These are phyloP conservation scores for Aspergillus affinis DNA, from an alignment of 495 filamentous ascomycete genomes.

Conservation along the genomic window DNA sequence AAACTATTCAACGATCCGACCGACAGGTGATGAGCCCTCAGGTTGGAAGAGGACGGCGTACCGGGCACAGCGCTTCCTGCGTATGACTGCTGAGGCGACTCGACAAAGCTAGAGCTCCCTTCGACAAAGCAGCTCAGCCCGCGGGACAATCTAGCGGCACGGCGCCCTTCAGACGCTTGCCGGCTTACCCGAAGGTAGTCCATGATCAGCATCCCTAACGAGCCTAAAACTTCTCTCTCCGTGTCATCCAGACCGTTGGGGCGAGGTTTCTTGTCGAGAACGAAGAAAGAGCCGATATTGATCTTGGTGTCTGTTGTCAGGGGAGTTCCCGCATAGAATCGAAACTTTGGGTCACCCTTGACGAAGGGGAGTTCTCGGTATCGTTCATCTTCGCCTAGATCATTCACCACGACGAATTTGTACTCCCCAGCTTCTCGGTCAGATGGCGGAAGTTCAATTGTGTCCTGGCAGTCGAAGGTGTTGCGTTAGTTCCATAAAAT, in stretches of 20 bases:
- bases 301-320: slow-evolving; percentile 66
- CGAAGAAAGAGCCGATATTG: slow-evolving; percentile 69
- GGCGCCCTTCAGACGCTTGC: slow-evolving; percentile 55
- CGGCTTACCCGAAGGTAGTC: slow-evolving; percentile 60
- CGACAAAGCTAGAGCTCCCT: slow-evolving; percentile 46
- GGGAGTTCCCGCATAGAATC: slow-evolving; percentile 50
- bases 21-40: slow-evolving; percentile 27
- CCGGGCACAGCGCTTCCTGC: slow-evolving; percentile 26
- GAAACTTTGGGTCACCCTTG: slow-evolving; percentile 38
- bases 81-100: slow-evolving; percentile 29
- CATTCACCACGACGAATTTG: slow-evolving; percentile 39
- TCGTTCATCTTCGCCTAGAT: slow-evolving; percentile 40
- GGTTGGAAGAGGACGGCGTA: slow-evolving; percentile 29
- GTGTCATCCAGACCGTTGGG: slow-evolving; percentile 29
- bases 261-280: slow-evolving; percentile 54
- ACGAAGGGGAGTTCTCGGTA: slow-evolving; percentile 46
- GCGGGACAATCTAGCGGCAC: slow-evolving; percentile 58
- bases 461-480: slow-evolving; percentile 20
- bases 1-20: slow-evolving; percentile 31
- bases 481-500: slow-evolving; percentile 3
- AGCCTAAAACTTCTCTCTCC: slow-evolving; percentile 43
- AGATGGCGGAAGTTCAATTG: slow-evolving; percentile 38
- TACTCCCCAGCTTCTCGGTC: slow-evolving; percentile 25
- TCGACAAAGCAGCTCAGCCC: slow-evolving; percentile 67
- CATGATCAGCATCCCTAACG: slow-evolving; percentile 58